Conservation (phyloP, 768 basidiomycete genomes). For the Leucosporidium creatinivorum region DNA sequence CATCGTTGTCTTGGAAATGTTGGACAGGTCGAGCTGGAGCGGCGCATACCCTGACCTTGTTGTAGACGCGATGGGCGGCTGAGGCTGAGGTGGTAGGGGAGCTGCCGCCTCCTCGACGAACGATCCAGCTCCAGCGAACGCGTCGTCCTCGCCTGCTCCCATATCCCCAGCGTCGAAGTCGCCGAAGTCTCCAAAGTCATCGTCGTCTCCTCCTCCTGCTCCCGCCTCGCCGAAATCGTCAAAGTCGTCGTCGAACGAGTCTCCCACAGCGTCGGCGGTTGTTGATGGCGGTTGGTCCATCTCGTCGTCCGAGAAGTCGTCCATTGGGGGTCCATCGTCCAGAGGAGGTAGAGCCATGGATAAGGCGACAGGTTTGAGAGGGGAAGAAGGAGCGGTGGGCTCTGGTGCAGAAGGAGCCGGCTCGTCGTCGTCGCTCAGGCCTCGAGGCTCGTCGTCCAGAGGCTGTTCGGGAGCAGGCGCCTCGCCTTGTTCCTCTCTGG, state of each 20-base stretch:
- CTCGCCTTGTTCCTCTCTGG: no score
- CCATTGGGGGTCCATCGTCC: conserved; percentile 6
- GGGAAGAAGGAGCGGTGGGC: background rate
- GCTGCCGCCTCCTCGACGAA: background rate
- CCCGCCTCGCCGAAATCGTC: conserved; percentile 11
- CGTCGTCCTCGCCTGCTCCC: background rate
- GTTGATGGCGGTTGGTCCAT: background rate
- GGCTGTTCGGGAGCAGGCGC: background rate
- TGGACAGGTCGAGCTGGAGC: conserved; percentile 9
- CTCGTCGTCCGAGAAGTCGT: conserved; percentile 8
- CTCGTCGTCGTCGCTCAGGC: background rate
- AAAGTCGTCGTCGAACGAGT: conserved; percentile 27
- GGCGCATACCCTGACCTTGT: conserved; percentile 6
- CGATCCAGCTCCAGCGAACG: background rate
- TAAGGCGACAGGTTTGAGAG: background rate
- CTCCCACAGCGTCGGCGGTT: background rate
- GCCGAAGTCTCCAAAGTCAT: conserved; percentile 31
- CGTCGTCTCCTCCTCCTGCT: conserved; percentile 3
- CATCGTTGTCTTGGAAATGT: background rate
- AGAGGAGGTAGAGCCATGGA: background rate
- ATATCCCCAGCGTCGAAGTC: conserved; percentile 21
- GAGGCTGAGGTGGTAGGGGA: background rate
- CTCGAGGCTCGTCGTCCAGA: background rate
- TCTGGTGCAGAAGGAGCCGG: background rate
- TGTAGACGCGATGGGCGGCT: background rate